A percentile compares a stretch with the other conserved stretches of the same genome.
Evolutionary conservation across 2,329 filamentous ascomycete genomes (phyloP).

Genomic region (Calonectria pseudoturangicola): DNA sequence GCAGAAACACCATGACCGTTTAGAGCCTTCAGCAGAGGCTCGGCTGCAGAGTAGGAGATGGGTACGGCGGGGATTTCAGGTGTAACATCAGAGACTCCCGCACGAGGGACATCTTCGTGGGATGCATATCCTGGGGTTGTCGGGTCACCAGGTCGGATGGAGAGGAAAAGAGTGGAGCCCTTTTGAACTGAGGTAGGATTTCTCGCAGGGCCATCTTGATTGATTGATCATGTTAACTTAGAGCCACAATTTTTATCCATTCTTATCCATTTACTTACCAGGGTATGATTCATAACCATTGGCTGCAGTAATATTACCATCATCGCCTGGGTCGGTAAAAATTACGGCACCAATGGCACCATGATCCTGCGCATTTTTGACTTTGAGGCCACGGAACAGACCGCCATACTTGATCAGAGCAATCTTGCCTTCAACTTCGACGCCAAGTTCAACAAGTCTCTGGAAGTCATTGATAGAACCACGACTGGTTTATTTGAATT

Average conservation of each 20-base stretch:
- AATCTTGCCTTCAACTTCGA: slow-evolving; percentile 85
- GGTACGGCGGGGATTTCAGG: slow-evolving; percentile 88
- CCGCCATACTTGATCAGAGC: slow-evolving; percentile 85
- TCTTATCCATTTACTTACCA: slow-evolving; percentile 48
- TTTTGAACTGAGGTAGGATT: slow-evolving; percentile 87
- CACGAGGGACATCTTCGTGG: slow-evolving; percentile 80
- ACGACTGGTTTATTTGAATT: slow-evolving; percentile 58
- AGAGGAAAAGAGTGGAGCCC: slow-evolving; percentile 84
- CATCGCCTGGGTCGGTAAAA: slow-evolving; percentile 90
- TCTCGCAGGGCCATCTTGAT: slow-evolving; percentile 78
- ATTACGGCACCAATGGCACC: slow-evolving; percentile 88
- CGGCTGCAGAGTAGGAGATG: slow-evolving; percentile 84
- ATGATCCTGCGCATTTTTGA: slow-evolving; percentile 88
- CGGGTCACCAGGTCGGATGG: slow-evolving; percentile 77
- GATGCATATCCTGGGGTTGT: slow-evolving; percentile 90
- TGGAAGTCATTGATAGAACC: slow-evolving; percentile 85
- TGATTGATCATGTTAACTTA: not conserved
- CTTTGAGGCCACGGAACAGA: slow-evolving; percentile 87
- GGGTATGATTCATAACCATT: slow-evolving; percentile 85
- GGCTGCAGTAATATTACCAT: slow-evolving; percentile 83
- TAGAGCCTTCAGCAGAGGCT: slow-evolving; percentile 85
- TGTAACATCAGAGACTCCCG: slow-evolving; percentile 76
- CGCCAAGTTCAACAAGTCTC: slow-evolving; percentile 79
- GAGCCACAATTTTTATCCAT: not conserved
- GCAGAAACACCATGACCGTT: slow-evolving; percentile 84